Conservation (phyloP, 805 yeast genomes). For the Dipodascopsis uninucleata region DNA sequence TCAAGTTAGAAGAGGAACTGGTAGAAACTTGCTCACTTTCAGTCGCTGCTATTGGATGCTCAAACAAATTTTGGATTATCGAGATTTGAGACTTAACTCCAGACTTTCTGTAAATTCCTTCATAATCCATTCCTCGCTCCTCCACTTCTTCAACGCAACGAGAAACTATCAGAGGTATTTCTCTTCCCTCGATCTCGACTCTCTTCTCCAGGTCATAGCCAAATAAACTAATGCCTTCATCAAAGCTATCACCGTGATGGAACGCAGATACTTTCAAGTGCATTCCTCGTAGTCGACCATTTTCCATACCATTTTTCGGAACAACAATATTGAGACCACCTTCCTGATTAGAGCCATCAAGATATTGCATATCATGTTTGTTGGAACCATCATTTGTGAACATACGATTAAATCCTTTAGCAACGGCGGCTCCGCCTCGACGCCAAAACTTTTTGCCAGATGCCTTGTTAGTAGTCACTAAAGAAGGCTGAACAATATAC, state of each 20-base stretch:
- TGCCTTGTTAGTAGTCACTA: not conserved
- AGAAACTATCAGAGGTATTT: slow-evolving; percentile 67
- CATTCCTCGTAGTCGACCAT: slow-evolving; percentile 14
- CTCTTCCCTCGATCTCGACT: slow-evolving; percentile 55
- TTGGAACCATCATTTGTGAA: slow-evolving; percentile 28
- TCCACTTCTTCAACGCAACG: slow-evolving; percentile 77
- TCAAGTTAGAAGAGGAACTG: no score
- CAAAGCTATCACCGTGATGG: not conserved
- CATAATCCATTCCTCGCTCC: slow-evolving; percentile 64
- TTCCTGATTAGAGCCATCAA: not conserved
- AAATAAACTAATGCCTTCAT: slow-evolving; percentile 8
- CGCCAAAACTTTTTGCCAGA: slow-evolving; percentile 33
- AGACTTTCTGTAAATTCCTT: slow-evolving; percentile 87
- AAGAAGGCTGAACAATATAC: not conserved
- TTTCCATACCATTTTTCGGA: slow-evolving; percentile 14
- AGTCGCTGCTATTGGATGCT: slow-evolving; percentile 13
- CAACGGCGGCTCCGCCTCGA: slow-evolving; percentile 38
- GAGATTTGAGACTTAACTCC: slow-evolving; percentile 73
- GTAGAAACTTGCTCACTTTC: not conserved
- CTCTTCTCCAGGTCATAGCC: slow-evolving; percentile 60
- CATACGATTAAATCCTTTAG: slow-evolving; percentile 38
- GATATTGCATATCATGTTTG: not conserved
- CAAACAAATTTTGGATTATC: slow-evolving; percentile 42
- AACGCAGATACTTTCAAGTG: slow-evolving; percentile 1
- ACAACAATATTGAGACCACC: slow-evolving; percentile 13